Base-by-base conservation (phyloP, 148 eudicot genomes). In the Persicaria maculosa region DNA sequence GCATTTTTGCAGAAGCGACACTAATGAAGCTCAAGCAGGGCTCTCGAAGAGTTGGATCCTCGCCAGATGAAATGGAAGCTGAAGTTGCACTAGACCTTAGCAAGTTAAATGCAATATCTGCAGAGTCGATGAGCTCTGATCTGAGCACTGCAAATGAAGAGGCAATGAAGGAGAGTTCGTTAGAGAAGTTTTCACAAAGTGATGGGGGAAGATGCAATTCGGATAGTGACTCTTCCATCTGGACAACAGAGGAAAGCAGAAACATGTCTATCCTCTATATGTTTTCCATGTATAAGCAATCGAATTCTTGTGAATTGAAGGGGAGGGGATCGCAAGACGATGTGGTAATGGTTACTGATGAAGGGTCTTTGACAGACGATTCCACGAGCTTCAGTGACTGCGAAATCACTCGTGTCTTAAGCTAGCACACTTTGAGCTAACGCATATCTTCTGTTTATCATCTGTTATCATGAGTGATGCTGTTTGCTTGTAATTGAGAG, bases 21-120 rank as follows among this genome's bases (percentile, higher is more conserved):
- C 82, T 90, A n/a, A 54, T 81, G 86, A 90, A 86, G 87, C 89
- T 90, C 31, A 86, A 84, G 76, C 85, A 84, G 74, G 96, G 96
- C 8, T 83, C 92, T 62, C 85, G 46, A 43, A 65, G 44, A 40
- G 43, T 1, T 11, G 70, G 5, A 65, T 36, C 70, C 47, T 65
- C 47, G 15, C 70, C 70, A 14, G 47, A 65, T 36, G 47, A 40
- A 65, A 65, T 65, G 70, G 46, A 36, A 65, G 70, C 12, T 65
- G 47, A 5, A 40, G 46, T 43, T 36, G 14, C 15, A 65, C 17
- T 36, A 65, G 19, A 65, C 46, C 45, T 14, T 65, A 14, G 43
- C 70, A 43, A 65, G 45, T 65, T 3, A 40, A 65, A 46, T 9
- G 3, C 47, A 0, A 65, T 65, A 45, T 65, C 19, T 36, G 17